These are phyloP conservation scores for Sphaerulina vaccinii DNA, from an alignment of 2,329 filamentous ascomycete species.

Conservation along the genomic window DNA sequence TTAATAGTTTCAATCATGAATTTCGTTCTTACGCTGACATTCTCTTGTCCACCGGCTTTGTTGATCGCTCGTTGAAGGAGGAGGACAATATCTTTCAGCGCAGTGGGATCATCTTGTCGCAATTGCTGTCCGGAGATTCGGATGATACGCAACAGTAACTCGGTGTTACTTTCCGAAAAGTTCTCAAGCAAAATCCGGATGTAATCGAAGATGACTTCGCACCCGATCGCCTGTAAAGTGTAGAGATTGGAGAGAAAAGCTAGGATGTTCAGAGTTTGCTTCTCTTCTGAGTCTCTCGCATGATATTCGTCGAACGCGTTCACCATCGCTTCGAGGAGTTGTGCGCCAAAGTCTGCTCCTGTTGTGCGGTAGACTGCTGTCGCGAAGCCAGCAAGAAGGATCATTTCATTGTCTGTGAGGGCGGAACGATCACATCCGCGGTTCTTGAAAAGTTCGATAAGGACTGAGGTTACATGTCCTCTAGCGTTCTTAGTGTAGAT, in stretches of 20 bases:
- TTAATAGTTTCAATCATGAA: slow-evolving; percentile 98
- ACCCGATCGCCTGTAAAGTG: slow-evolving; percentile 83
- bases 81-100: slow-evolving; percentile 84
- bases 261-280: slow-evolving; percentile 73
- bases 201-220: slow-evolving; percentile 85
- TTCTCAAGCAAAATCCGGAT: slow-evolving; percentile 72
- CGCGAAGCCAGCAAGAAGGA: slow-evolving; percentile 85
- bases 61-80: slow-evolving; percentile 72
- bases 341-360: slow-evolving; percentile 85
- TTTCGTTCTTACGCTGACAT: slow-evolving; percentile 81
- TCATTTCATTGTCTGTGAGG: slow-evolving; percentile 83
- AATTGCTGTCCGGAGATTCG: slow-evolving; percentile 77
- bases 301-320: slow-evolving; percentile 64
- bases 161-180: slow-evolving; percentile 82
- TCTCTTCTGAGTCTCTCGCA: slow-evolving; percentile 45
- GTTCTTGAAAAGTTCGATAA: slow-evolving; percentile 75
- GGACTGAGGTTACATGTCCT: slow-evolving; percentile 79
- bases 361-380: slow-evolving; percentile 83
- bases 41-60: slow-evolving; percentile 61
- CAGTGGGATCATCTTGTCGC: slow-evolving; percentile 81
- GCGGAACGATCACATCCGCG: slow-evolving; percentile 75
- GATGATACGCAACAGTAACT: slow-evolving; percentile 80
- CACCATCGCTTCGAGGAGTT: slow-evolving; percentile 76
- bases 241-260: slow-evolving; percentile 84
- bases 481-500: slow-evolving; percentile 81